These are phyloP conservation scores for Helotiales sp. DNA, from an alignment of 2,329 filamentous ascomycete genomes.

Conservation along the genomic window DNA sequence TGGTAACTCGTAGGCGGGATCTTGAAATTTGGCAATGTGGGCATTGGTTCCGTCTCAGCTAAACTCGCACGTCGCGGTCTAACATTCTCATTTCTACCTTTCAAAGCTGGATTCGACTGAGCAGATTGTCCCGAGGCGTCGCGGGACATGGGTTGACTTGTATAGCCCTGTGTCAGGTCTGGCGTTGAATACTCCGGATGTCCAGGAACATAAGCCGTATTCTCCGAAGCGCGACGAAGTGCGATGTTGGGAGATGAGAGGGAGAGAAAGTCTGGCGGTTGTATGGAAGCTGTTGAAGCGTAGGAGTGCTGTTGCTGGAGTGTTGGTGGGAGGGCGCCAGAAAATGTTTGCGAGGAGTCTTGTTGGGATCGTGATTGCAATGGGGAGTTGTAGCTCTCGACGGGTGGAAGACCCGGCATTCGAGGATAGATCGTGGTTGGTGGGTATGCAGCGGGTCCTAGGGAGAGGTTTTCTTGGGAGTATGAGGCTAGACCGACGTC, in stretches of 20 bases:
- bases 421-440: conserved; percentile 24
- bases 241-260: conserved; percentile 24
- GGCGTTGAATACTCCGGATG: conserved; percentile 43
- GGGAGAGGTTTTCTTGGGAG: conserved; percentile 15
- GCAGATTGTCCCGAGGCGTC: conserved; percentile 44
- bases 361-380: conserved; percentile 9
- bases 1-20: conserved; percentile 28
- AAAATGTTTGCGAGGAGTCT: conserved; percentile 17
- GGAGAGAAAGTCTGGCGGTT: conserved; percentile 16
- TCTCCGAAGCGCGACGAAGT: not conserved
- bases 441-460: conserved; percentile 11
- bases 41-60: conserved; percentile 33
- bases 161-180: conserved; percentile 44
- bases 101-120: conserved; percentile 26
- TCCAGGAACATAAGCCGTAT: conserved; percentile 23
- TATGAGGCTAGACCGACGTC: conserved; percentile 8
- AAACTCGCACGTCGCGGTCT: conserved; percentile 19
- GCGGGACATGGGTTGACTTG: conserved; percentile 52
- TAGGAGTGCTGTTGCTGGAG: not conserved
- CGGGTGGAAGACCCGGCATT: conserved; percentile 24
- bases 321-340: conserved; percentile 14
- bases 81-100: not conserved
- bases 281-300: not conserved
- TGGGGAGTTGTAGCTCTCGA: conserved; percentile 14
- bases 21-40: conserved; percentile 25